Conservation (phyloP, 2,329 filamentous ascomycete genomes). For the Neurospora sp. region DNA sequence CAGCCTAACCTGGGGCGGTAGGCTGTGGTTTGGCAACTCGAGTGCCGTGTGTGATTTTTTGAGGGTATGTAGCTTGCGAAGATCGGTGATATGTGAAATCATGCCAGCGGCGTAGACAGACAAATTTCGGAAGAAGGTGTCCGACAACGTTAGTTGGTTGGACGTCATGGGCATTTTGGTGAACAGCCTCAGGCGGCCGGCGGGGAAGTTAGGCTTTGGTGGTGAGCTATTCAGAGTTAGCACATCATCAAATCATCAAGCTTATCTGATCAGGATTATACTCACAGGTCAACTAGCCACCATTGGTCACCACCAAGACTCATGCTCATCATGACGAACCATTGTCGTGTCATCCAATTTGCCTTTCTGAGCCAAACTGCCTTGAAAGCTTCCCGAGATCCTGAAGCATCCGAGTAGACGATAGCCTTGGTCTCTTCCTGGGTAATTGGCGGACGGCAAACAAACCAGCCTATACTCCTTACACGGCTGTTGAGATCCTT, state of each 20-base stretch:
- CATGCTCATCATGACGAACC: conserved; percentile 63
- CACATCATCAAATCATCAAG: background rate
- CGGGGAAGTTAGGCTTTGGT: conserved; percentile 6
- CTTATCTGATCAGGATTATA: conserved; percentile 10
- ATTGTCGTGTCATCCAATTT: conserved; percentile 57
- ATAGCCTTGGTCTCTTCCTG: conserved; percentile 48
- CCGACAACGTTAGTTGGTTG: conserved; percentile 34
- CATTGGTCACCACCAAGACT: conserved; percentile 66
- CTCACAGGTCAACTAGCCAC: conserved; percentile 63
- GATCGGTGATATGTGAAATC: conserved; percentile 40
- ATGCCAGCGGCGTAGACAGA: conserved; percentile 40
- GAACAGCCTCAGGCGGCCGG: conserved; percentile 20
- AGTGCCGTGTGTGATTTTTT: conserved; percentile 30
- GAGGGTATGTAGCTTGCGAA: conserved; percentile 36
- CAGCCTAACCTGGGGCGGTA: conserved; percentile 34
- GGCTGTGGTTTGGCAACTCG: conserved; percentile 26
- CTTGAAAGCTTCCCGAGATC: conserved; percentile 46
- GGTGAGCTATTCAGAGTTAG: conserved; percentile 5
- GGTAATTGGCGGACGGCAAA: conserved; percentile 36
- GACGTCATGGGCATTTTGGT: conserved; percentile 34
- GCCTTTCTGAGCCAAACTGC: conserved; percentile 59
- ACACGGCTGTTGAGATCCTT: conserved; percentile 53
- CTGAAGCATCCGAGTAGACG: conserved; percentile 37
- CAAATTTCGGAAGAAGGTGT: conserved; percentile 43
- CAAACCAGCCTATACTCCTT: conserved; percentile 55